Evolutionary conservation across 495 filamentous ascomycete species (phyloP).

Genomic region (Tricharina praecox): DNA sequence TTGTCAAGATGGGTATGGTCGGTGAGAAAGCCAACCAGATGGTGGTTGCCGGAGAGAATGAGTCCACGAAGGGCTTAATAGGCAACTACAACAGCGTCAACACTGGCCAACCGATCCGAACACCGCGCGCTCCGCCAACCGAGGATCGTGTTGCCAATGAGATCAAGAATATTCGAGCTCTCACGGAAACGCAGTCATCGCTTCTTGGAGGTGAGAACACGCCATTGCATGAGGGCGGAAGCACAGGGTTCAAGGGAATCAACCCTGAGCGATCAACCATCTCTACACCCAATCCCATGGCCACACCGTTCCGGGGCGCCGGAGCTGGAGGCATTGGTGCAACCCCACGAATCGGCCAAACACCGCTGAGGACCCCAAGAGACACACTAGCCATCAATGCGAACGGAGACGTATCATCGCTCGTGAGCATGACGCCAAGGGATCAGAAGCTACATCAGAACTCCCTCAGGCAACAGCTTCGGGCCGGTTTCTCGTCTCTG

Average conservation of each 20-base stretch:
- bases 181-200: constrained; percentile 92
- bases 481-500: constrained; percentile 56
- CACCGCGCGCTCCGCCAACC: constrained; percentile 73
- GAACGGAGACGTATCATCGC: constrained; percentile 41
- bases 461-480: constrained; percentile 51
- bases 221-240: constrained; percentile 59
- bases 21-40: constrained; percentile 70
- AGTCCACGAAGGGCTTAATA: constrained; percentile 68
- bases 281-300: constrained; percentile 84
- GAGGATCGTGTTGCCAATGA: constrained; percentile 94
- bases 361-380: constrained; percentile 77
- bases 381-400: constrained; percentile 77
- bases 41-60: constrained; percentile 64
- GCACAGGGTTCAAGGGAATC: constrained; percentile 77
- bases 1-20: constrained; percentile 95
- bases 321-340: constrained; percentile 58
- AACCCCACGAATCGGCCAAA: constrained; percentile 75
- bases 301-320: constrained; percentile 68
- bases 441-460: constrained; percentile 63
- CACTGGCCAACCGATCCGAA: constrained; percentile 73
- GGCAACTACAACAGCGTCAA: constrained; percentile 70
- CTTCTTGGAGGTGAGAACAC: constrained; percentile 89
- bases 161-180: constrained; percentile 78
- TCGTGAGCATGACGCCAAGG: constrained; percentile 58
- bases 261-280: constrained; percentile 65